Base-by-base conservation (phyloP, 768 basidiomycete genomes). In the Boletus subcaerulescens region DNA sequence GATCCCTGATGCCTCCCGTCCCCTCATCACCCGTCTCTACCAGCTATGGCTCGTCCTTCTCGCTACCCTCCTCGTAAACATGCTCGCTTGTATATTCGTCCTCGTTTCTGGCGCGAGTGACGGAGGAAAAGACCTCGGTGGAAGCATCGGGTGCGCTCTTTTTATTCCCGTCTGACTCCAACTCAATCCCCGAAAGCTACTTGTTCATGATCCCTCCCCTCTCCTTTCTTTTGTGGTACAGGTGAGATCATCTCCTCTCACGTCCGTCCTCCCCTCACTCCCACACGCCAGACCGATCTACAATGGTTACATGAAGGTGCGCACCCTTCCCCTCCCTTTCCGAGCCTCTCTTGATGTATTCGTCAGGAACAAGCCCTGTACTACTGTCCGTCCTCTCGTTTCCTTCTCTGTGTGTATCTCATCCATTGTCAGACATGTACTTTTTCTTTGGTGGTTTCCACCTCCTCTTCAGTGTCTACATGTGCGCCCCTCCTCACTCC, bases 401-500 rank as follows among this genome's bases (percentile, higher is more conserved):
- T 57, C 18, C 38, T 22, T 5, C 17, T 26, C 26, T 39, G 17
- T 42, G 18, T 38, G 49, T 32, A 32, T 48, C 50, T 52, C 68
- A 60, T 5, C 29, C 38, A 32, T 44, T 50, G 48, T 20, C 65
- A 98, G 95, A 98, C 77, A 73, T 97, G 60, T 99, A 93, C 79
- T 96, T 98, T 80, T 84, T 98, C 74, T 99, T 99, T 75, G 81
- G 86, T 52, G 96, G 93, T 45, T 98, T 91, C 80, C 94, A 99
- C 74, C 80, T 98, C 58, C 78, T 91, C 40, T 98, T 93, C 77
- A 91, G 89, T 59, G 69, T 91, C 66, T 98, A 98, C 76, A 92
- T 91, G 93, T 91, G 67, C 77, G 86, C 63, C 12, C 56, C 18
- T 35, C 43, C 36, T 13, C 15, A 2, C 18, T 43, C 29, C 0